Evolutionary conservation across 2,329 filamentous ascomycete genomes (phyloP), one percentile per base, ranked within the genome.

Genomic region (Monilinia aucupariae): DNA sequence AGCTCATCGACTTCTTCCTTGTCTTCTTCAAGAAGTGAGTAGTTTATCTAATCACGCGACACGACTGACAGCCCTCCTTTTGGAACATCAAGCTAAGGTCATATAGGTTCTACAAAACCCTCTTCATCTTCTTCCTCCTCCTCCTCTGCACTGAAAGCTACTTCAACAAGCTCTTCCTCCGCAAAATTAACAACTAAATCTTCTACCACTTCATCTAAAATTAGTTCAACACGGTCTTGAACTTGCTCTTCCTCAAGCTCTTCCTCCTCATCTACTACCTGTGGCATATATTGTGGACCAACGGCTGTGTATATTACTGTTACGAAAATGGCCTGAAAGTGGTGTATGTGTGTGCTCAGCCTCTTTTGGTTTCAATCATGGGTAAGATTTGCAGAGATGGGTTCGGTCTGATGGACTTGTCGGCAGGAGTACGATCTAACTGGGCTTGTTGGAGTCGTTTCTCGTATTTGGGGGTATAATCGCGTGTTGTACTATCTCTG

Each of bases 301-400:
- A 56, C 54, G 12, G 47, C 27, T 56, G 54, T 56, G 8, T 56
- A 56, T 56, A 56, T 56, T 47, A 56, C 54, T 10, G 13, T 56
- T 17, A 34, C 30, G 1, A 56, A 32, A 4, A 34, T n/a, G n/a
- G 12, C 17, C 8, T 56, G 15, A 34, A 25, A 17, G 13, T 34
- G 8, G 47, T 34, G 30, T 15, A 22, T 20, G 27, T 8, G 20
- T 10, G 20, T 47, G 27, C n/a, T 47, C 41, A 34, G 10, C 25
- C 12, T 47, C 5, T 56, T 56, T 34, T 34, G 1, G 1, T 22
- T 56, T 34, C 39, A 7, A 5, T 15, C 27, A 13, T 22, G 4
- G 20, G 20, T 43, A 12, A 7, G 37, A 43, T 7, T 8, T 41
- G 25, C 8, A 27, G 3, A 9, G 4, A 45, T n/a, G 12, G 12